Conservation (phyloP, 1,284 basidiomycete genomes). For the Ceratorhiza oryzae-sativae region DNA sequence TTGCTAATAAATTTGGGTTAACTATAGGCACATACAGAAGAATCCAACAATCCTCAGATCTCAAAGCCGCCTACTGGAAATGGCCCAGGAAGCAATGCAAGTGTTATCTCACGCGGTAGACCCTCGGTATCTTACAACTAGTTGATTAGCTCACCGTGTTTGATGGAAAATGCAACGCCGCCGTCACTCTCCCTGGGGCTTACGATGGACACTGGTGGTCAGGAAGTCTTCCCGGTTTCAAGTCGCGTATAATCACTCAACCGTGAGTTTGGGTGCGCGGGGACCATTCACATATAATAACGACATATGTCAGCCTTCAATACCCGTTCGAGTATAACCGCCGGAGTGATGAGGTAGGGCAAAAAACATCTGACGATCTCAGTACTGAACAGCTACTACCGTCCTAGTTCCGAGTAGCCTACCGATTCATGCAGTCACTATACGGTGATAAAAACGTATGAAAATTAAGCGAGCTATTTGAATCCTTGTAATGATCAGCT, state of each 20-base stretch:
- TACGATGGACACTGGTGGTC: conserved; percentile 2
- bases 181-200: neutral
- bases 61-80: too few species aligned
- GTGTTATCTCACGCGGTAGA: too few species aligned
- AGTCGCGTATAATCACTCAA: neutral
- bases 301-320: neutral
- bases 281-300: neutral
- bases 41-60: too few species aligned
- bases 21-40: too few species aligned
- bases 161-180: neutral
- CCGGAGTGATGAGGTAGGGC: neutral
- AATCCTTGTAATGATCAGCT: too few species aligned
- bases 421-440: neutral
- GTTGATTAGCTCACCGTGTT: neutral
- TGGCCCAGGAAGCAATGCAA: too few species aligned
- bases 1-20: too few species aligned
- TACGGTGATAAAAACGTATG: neutral
- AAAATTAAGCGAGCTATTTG: neutral
- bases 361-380: neutral
- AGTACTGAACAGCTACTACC: neutral
- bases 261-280: neutral
- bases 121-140: too few species aligned
- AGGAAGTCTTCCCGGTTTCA: neutral
- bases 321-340: conserved; percentile 2
- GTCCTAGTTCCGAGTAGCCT: neutral